Evolutionary conservation across 1,139 yeast genomes (phyloP).

Genomic region (Lodderomyces orthopsilosis): DNA sequence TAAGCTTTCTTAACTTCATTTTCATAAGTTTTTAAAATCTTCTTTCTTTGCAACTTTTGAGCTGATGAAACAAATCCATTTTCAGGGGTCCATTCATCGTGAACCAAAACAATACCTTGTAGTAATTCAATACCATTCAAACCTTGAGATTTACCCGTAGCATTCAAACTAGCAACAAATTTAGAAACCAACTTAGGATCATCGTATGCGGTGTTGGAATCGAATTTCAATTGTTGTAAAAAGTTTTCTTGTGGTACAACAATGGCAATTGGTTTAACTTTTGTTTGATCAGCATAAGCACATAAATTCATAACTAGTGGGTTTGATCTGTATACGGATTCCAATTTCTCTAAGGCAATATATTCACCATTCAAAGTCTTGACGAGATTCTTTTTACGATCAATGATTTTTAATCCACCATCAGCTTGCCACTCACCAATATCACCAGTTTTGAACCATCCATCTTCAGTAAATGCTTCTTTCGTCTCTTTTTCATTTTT

Average conservation of each 20-base stretch:
- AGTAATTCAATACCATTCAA: slow-evolving; percentile 83
- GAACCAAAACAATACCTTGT: slow-evolving; percentile 73
- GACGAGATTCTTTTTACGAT: slow-evolving; percentile 93
- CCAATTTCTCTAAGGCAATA: slow-evolving; percentile 93
- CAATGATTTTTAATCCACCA: slow-evolving; percentile 82
- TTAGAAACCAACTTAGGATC: slow-evolving; percentile 56
- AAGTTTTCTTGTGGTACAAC: slow-evolving; percentile 76
- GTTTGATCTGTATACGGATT: slow-evolving; percentile 82
- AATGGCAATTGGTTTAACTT: slow-evolving; percentile 90
- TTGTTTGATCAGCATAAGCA: slow-evolving; percentile 84
- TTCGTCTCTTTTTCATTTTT: slow-evolving; percentile 80
- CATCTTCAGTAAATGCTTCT: slow-evolving; percentile 74
- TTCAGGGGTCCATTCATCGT: slow-evolving; percentile 98
- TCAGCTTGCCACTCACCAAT: slow-evolving; percentile 87
- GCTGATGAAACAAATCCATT: slow-evolving; percentile 93
- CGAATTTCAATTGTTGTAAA: slow-evolving; percentile 49
- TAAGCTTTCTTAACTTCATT: slow-evolving; percentile 60
- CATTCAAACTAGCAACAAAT: slow-evolving; percentile 59
- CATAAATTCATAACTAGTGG: slow-evolving; percentile 75
- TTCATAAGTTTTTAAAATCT: slow-evolving; percentile 68
- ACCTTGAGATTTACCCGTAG: slow-evolving; percentile 80
- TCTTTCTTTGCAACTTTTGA: slow-evolving; percentile 92
- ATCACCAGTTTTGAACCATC: slow-evolving; percentile 98
- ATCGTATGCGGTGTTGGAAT: slow-evolving; percentile 46
- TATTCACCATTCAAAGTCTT: slow-evolving; percentile 97